phyloP scores from a whole-genome alignment of 2,329 filamentous ascomycete species.

The Sporothrix schenckii region DNA sequence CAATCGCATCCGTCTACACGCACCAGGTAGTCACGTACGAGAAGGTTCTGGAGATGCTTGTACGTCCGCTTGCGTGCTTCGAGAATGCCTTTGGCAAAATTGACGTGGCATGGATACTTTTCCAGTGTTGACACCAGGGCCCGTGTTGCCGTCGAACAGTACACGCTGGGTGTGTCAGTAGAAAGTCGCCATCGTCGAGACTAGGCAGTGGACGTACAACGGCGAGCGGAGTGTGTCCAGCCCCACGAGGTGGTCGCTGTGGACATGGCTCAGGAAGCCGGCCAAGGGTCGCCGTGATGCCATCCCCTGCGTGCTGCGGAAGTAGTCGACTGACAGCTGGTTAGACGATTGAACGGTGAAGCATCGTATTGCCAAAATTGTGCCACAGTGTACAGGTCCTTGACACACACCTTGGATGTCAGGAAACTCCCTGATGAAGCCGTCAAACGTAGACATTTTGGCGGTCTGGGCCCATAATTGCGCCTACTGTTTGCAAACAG shows the following conservation, averaged over 20 bases:
- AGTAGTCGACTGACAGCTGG: slow-evolving; percentile 72
- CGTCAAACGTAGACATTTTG: slow-evolving; percentile 34
- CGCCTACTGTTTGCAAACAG: no score
- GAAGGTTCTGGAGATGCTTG: slow-evolving; percentile 69
- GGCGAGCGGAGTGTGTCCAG: slow-evolving; percentile 75
- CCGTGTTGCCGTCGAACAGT: slow-evolving; percentile 82
- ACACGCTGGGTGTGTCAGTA: slow-evolving; percentile 57
- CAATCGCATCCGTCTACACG: not conserved
- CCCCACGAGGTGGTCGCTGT: slow-evolving; percentile 84
- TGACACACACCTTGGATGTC: slow-evolving; percentile 33
- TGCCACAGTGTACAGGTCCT: not conserved
- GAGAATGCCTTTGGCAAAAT: slow-evolving; percentile 75
- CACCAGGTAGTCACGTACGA: slow-evolving; percentile 46
- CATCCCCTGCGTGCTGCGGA: slow-evolving; percentile 57
- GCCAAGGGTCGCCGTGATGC: slow-evolving; percentile 67
- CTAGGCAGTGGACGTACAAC: slow-evolving; percentile 56
- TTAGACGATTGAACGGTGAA: not conserved
- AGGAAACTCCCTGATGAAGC: slow-evolving; percentile 30
- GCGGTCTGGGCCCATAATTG: not conserved
- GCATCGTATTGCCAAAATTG: no score
- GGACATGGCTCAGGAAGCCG: slow-evolving; percentile 89
- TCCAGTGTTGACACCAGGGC: slow-evolving; percentile 81
- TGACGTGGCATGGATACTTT: slow-evolving; percentile 76
- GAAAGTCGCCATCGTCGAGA: not conserved
- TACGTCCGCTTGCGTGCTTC: slow-evolving; percentile 76